Evolutionary conservation across 257 asterid genomes (phyloP).

Genomic region (Petunia axillaris): DNA sequence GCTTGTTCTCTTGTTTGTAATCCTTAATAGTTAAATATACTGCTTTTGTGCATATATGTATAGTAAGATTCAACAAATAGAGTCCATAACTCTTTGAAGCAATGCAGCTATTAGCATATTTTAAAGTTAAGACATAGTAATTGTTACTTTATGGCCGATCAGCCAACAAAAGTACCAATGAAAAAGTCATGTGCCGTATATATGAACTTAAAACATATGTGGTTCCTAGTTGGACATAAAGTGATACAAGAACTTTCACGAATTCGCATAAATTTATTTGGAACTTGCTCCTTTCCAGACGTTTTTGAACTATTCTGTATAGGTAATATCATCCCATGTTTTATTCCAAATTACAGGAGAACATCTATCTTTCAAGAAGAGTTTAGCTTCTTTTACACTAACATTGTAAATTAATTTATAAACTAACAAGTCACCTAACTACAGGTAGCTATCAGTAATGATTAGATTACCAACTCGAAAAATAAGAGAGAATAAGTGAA

Average conservation of each 20-base stretch:
- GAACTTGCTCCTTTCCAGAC: background rate
- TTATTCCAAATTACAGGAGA: background rate
- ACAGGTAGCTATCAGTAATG: background rate
- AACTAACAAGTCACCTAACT: background rate
- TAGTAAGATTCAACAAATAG: background rate
- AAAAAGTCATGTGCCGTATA: background rate
- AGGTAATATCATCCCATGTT: background rate
- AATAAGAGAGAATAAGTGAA: background rate
- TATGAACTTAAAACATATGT: background rate
- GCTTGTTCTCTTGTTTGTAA: background rate
- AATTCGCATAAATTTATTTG: background rate
- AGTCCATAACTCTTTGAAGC: background rate
- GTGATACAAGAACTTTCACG: background rate
- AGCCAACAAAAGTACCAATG: background rate
- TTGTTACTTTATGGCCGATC: background rate
- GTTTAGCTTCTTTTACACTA: background rate
- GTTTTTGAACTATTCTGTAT: background rate
- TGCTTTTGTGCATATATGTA: background rate
- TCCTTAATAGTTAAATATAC: slow-evolving; percentile 5
- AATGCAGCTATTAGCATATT: background rate
- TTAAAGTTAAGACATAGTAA: background rate
- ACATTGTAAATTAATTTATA: background rate
- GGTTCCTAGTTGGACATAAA: background rate
- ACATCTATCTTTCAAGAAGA: background rate
- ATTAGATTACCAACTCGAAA: no score